Percentiles rank a stretch among this genome's conserved stretches.
phyloP scores from a whole-genome alignment of 176 grass and related monocot species.

The Microstegium vimineum region DNA sequence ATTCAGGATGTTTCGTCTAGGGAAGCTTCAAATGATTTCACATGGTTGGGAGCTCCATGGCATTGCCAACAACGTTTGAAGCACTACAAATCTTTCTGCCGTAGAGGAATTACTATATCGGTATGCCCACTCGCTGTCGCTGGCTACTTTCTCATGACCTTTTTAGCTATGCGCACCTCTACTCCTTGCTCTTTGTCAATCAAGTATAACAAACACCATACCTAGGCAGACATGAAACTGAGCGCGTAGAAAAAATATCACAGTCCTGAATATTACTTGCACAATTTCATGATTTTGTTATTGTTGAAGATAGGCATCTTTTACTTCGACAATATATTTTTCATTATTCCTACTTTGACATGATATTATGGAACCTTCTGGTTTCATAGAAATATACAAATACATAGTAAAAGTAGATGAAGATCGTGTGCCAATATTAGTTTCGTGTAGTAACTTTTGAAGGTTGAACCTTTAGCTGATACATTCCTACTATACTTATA shows the following conservation, averaged over 20 bases:
- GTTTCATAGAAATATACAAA: neutral
- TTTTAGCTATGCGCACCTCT: neutral
- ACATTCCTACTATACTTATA: slow-evolving; percentile 17
- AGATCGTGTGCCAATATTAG: neutral
- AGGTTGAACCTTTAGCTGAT: slow-evolving; percentile 7
- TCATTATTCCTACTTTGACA: neutral
- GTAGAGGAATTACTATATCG: slow-evolving; percentile 76
- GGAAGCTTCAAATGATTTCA: slow-evolving; percentile 44
- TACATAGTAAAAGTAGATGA: neutral
- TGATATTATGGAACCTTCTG: neutral
- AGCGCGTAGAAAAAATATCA: neutral
- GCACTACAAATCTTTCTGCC: slow-evolving; percentile 77
- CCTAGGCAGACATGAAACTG: neutral
- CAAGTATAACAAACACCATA: neutral
- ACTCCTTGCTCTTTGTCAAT: neutral
- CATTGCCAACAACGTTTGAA: slow-evolving; percentile 64
- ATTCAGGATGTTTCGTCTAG: slow-evolving; percentile 55
- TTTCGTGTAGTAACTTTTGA: neutral
- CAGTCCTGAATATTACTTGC: neutral
- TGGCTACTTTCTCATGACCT: neutral
- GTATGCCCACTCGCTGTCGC: slow-evolving; percentile 33
- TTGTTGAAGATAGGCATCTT: neutral
- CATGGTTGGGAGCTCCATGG: slow-evolving; percentile 73
- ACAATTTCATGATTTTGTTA: neutral
- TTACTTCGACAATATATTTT: neutral